Conservation (phyloP, 345 rosid genomes). For the Microthlaspi erraticum region DNA sequence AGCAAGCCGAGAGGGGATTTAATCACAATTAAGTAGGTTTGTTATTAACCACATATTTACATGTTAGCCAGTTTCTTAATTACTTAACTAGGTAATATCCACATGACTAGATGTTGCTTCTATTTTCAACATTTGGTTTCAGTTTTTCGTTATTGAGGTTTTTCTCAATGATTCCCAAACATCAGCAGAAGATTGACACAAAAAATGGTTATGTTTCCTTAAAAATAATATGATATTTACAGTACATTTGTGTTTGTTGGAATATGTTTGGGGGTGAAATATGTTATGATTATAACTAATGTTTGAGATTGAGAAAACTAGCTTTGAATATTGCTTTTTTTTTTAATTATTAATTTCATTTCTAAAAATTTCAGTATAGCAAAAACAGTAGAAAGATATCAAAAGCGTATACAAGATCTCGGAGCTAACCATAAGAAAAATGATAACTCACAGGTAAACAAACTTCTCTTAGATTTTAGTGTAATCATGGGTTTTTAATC, state of each 20-base stretch:
- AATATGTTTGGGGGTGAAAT: neutral
- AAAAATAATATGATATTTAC: neutral
- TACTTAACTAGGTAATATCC: conserved; percentile 21
- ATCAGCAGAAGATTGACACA: neutral
- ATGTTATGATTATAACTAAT: neutral
- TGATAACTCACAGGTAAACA: conserved; percentile 52
- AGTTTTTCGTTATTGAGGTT: neutral
- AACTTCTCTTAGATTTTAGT: neutral
- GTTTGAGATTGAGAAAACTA: neutral
- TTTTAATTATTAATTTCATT: neutral
- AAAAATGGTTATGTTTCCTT: neutral
- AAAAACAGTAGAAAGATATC: conserved; percentile 77
- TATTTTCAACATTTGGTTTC: neutral
- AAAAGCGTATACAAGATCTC: conserved; percentile 59
- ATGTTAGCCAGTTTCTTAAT: neutral
- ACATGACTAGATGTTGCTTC: conserved; percentile 3
- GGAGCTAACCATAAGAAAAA: conserved; percentile 47
- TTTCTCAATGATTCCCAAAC: neutral
- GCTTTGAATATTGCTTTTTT: neutral
- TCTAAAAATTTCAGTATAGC: conserved; percentile 49
- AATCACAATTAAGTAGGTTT: conserved; percentile 39
- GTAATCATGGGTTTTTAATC: no score
- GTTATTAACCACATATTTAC: conserved; percentile 11
- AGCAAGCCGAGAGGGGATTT: conserved; percentile 14
- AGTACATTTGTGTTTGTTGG: neutral